Evolutionary conservation across 257 asterid genomes (phyloP).

Genomic region (Solanum piurae): DNA sequence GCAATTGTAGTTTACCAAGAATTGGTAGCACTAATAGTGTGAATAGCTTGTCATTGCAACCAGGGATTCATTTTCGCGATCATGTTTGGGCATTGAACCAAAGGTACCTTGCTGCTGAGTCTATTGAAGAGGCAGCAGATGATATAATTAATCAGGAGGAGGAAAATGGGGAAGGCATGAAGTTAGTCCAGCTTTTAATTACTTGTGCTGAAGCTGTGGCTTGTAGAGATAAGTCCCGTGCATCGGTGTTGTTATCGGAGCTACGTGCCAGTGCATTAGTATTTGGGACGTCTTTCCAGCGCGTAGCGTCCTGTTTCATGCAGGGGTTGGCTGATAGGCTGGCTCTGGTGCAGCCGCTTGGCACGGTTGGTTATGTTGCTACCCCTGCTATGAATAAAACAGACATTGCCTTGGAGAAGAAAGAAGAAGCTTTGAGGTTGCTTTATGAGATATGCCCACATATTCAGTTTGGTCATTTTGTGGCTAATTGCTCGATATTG

Average conservation of each 20-base stretch:
- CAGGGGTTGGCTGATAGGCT: conserved; percentile 62
- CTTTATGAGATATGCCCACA: conserved; percentile 58
- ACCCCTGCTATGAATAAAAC: conserved; percentile 25
- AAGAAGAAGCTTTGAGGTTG: conserved; percentile 47
- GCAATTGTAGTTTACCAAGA: conserved; percentile 19
- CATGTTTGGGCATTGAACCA: conserved; percentile 50
- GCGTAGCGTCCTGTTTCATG: conserved; percentile 70
- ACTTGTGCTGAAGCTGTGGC: conserved; percentile 85
- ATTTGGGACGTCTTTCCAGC: conserved; percentile 78
- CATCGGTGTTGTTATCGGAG: conserved; percentile 46
- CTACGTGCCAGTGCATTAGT: conserved; percentile 58
- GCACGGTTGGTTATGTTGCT: conserved; percentile 38
- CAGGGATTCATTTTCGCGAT: conserved; percentile 49
- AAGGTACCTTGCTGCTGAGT: conserved; percentile 57
- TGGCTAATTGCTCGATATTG: conserved; percentile 50
- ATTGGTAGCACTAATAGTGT: conserved; percentile 26
- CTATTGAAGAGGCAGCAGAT: conserved; percentile 30
- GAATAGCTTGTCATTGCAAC: conserved; percentile 18
- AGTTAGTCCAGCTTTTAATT: conserved; percentile 54
- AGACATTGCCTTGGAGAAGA: conserved; percentile 37
- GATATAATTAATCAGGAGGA: conserved; percentile 12
- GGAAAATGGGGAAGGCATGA: conserved; percentile 37
- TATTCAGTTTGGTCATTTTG: conserved; percentile 61
- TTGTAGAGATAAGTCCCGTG: conserved; percentile 60
- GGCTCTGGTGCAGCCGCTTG: conserved; percentile 62